These are phyloP conservation scores for Eragrostis tef DNA, from an alignment of 202 grass and related monocot species.

Conservation along the genomic window DNA sequence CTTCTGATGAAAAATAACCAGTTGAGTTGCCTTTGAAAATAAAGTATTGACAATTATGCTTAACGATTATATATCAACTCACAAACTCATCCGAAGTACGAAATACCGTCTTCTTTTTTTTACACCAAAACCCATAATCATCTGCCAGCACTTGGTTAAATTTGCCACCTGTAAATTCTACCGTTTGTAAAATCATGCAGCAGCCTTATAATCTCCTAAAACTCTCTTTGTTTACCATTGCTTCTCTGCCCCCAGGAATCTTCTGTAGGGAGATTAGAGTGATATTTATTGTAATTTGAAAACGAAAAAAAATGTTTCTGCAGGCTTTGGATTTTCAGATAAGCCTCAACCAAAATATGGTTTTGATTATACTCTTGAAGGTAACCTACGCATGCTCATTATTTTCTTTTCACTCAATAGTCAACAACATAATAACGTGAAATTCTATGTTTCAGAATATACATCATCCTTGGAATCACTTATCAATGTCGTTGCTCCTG, in stretches of 20 bases:
- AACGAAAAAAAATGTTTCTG: slow-evolving; percentile 21
- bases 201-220: neutral
- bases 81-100: neutral
- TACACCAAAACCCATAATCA: neutral
- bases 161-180: neutral
- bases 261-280: neutral
- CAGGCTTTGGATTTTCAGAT: slow-evolving; percentile 99
- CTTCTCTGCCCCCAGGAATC: neutral
- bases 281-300: slow-evolving; percentile 30
- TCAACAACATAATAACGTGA: slow-evolving; percentile 30
- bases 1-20: neutral
- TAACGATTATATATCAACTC: neutral
- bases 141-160: neutral
- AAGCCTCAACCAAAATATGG: slow-evolving; percentile 97
- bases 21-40: neutral
- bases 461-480: slow-evolving; percentile 71
- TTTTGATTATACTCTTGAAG: slow-evolving; percentile 96
- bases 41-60: slow-evolving; percentile 9
- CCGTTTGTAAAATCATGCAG: neutral
- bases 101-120: neutral
- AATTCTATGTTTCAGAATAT: slow-evolving; percentile 73
- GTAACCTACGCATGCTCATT: slow-evolving; percentile 54
- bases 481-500: slow-evolving; percentile 67
- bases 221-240: neutral
- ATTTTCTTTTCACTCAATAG: slow-evolving; percentile 34